Conservation (phyloP, 1,284 basidiomycete species). For the Crucibulum cyathiforme region DNA sequence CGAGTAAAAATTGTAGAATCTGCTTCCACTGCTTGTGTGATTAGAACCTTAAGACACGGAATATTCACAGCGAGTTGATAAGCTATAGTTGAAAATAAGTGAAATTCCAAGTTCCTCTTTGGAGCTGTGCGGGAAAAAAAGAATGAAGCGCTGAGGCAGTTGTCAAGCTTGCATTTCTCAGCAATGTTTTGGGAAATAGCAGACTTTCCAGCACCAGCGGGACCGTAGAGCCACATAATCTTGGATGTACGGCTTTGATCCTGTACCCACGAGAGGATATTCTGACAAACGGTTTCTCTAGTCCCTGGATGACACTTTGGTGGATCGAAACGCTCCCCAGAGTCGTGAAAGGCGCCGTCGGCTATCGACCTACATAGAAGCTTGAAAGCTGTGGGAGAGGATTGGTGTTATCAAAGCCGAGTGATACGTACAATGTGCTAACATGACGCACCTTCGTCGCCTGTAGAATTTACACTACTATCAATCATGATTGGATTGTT, state of each 20-base stretch:
- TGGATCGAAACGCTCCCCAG: not conserved
- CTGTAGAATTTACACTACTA: too few relatives aligned
- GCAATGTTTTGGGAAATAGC: not conserved
- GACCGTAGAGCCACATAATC: not conserved
- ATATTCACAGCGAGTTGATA: not conserved
- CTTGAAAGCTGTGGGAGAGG: too few relatives aligned
- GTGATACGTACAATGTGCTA: too few relatives aligned
- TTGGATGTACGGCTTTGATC: not conserved
- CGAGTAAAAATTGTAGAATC: not conserved
- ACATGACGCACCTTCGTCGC: too few relatives aligned
- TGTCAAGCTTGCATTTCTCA: not conserved
- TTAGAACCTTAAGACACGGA: not conserved
- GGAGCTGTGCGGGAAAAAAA: not conserved
- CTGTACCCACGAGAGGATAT: not conserved
- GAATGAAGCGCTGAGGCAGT: not conserved
- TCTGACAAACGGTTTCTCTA: not conserved
- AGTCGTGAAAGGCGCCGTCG: not conserved
- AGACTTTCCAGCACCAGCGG: not conserved
- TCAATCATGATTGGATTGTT: too few relatives aligned
- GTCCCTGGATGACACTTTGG: not conserved
- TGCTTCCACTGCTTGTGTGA: not conserved
- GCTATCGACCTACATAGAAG: not conserved
- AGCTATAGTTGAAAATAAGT: not conserved
- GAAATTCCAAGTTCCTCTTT: not conserved
- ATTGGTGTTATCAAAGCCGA: too few relatives aligned